These are phyloP conservation scores for Triticum monococcum DNA, from an alignment of 176 grass and related monocot species.

Conservation along the genomic window DNA sequence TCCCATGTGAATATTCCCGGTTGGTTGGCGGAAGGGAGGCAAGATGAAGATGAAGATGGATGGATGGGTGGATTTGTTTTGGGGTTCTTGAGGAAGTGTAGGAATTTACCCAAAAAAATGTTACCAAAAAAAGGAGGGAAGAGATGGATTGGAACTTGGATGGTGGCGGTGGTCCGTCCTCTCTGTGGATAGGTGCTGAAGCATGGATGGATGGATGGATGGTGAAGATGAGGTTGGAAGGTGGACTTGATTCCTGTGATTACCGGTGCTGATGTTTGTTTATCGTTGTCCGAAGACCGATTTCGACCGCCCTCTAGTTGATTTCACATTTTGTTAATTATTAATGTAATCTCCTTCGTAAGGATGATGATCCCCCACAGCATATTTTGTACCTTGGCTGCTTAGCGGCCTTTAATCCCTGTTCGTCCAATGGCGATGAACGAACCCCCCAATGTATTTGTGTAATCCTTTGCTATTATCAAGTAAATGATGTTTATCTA, in stretches of 20 bases:
- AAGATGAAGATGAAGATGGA: conserved; percentile 13
- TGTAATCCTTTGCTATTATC: conserved; percentile 25
- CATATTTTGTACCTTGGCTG: conserved; percentile 37
- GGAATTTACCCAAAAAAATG: conserved; percentile 25
- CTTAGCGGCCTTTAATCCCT: conserved; percentile 11
- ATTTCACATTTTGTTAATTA: conserved; percentile 49
- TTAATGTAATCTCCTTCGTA: conserved; percentile 34
- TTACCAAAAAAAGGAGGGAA: conserved; percentile 2
- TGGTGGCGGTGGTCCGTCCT: neutral
- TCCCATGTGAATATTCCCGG: conserved; percentile 45
- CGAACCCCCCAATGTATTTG: conserved; percentile 19
- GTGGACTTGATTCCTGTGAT: conserved; percentile 21
- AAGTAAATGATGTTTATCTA: conserved; percentile 9
- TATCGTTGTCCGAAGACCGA: conserved; percentile 2
- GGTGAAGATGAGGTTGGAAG: neutral
- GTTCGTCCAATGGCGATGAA: conserved; percentile 38
- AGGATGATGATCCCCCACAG: conserved; percentile 20
- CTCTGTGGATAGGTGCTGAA: conserved; percentile 5
- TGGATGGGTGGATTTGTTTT: conserved; percentile 73
- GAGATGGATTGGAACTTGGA: neutral
- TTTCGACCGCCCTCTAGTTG: conserved; percentile 13
- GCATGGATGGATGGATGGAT: neutral
- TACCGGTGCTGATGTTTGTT: conserved; percentile 12
- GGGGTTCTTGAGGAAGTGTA: conserved; percentile 39
- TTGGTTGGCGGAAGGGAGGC: conserved; percentile 27